Evolutionary conservation across 805 yeast species (phyloP).

Genomic region (Metschnikowia shivogae): DNA sequence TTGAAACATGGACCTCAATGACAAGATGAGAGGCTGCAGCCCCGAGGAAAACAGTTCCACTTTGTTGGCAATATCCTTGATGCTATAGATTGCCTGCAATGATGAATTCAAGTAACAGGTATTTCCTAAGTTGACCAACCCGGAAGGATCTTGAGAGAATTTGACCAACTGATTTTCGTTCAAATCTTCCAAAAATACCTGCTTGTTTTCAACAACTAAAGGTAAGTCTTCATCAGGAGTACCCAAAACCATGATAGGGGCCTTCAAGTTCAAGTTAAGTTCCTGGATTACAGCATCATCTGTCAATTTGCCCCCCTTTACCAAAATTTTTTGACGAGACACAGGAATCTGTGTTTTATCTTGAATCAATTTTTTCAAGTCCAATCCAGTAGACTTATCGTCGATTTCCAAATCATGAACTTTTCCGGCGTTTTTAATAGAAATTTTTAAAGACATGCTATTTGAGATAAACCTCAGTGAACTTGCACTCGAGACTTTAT

Average conservation of each 20-base stretch:
- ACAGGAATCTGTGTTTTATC: constrained; percentile 79
- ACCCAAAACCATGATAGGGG: constrained; percentile 84
- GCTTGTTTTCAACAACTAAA: constrained; percentile 47
- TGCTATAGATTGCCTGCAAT: constrained; percentile 50
- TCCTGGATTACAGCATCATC: constrained; percentile 57
- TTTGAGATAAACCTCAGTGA: not conserved
- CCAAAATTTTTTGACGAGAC: constrained; percentile 82
- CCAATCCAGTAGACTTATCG: constrained; percentile 51
- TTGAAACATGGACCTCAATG: constrained; percentile 43
- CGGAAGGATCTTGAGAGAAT: constrained; percentile 52
- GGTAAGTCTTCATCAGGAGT: constrained; percentile 70
- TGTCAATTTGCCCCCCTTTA: constrained; percentile 82
- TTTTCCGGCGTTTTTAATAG: constrained; percentile 42
- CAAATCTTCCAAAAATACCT: constrained; percentile 68
- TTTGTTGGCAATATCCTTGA: constrained; percentile 39
- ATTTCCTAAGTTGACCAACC: constrained; percentile 67
- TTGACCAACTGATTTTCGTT: constrained; percentile 40
- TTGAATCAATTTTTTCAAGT: constrained; percentile 65
- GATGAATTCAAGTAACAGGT: constrained; percentile 77
- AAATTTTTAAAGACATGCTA: constrained; percentile 15
- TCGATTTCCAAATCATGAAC: constrained; percentile 42
- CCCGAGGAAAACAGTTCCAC: constrained; percentile 12
- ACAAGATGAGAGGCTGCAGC: constrained; percentile 20
- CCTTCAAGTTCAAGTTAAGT: constrained; percentile 58
- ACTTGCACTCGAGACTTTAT: not conserved